Evolutionary conservation across 345 rosid genomes (phyloP), one percentile per base, ranked within the genome.

Genomic region (Camelina laxa): DNA sequence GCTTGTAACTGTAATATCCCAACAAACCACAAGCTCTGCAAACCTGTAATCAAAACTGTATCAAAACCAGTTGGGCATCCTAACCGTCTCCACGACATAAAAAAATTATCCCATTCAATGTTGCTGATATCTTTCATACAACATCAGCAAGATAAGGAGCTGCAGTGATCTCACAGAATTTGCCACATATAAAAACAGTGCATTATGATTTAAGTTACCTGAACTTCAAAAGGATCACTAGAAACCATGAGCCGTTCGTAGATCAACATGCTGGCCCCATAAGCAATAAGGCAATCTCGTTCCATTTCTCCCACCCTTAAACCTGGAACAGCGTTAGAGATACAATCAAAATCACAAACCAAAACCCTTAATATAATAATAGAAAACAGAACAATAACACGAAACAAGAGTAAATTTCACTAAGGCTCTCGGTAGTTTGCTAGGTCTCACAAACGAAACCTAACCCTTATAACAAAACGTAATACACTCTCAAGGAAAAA

Each of bases 291-390:
- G 80, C 96, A 95, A 80, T 95, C 97, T 33, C 97, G 88, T 60
- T 92, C 99, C 97, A 90, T 95, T 82, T 95, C 99, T 79, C 99
- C 99, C 20, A 95, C 99, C 80, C 99, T 69, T 62, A 95, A 81
- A 56, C 98, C 97, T 93, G 79, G n/a, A 72, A 70, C 69, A 74
- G n/a, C 54, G 53, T 58, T 68, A 44, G 41, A 65, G 42, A 60
- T 49, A 60, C 30, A 27, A 27, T 27, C 30, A 27, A 27, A 27
- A 3, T 27, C 30, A 27, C 30, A n/a, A 45, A 15, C 19, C 49
- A 15, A 47, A 47, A 47, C 21, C 49, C 8, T 45, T 6, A 16
- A 0, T 7, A 16, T 47, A 47, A n/a, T 47, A 16, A 21, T 47
- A 47, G 9, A n/a, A 16, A 47, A 47, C 21, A 16, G 10, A 47